phyloP scores from a whole-genome alignment of 192 early-diverging fungal species.

The Coemansia sp. region DNA sequence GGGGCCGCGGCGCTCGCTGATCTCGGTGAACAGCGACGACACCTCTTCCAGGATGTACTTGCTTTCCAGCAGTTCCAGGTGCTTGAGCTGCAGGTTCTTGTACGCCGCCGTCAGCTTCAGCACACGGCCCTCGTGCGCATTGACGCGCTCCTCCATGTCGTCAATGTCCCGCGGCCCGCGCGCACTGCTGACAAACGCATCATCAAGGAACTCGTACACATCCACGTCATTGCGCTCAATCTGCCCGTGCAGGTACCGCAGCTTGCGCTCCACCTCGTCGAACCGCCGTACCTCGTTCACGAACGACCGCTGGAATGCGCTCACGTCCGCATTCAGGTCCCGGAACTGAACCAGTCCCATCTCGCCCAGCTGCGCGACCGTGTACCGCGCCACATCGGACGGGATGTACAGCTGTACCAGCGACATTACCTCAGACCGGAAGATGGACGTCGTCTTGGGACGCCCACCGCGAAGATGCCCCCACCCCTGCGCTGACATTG shows the following conservation, averaged over 20 bases:
- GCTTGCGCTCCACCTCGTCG: conserved; percentile 95
- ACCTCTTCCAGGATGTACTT: conserved; percentile 81
- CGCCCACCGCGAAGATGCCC: conserved; percentile 31
- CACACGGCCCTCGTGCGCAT: conserved; percentile 76
- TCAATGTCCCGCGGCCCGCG: conserved; percentile 87
- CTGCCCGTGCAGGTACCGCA: conserved; percentile 84
- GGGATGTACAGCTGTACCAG: conserved; percentile 95
- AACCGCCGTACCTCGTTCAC: conserved; percentile 91
- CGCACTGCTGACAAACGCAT: conserved; percentile 52
- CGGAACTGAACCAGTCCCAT: conserved; percentile 90
- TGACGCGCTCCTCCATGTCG: conserved; percentile 77
- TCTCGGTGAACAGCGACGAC: conserved; percentile 49
- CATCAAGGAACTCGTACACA: conserved; percentile 44
- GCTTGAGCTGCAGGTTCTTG: conserved; percentile 81
- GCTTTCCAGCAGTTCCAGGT: conserved; percentile 84
- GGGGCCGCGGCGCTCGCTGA: conserved; percentile 68
- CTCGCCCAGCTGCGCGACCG: conserved; percentile 91
- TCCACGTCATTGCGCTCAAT: conserved; percentile 72
- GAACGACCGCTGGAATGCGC: conserved; percentile 95
- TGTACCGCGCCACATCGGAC: conserved; percentile 84
- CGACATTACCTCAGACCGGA: conserved; percentile 94
- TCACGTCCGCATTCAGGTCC: conserved; percentile 90
- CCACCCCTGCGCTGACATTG: conserved; percentile 40
- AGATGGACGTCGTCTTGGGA: conserved; percentile 55
- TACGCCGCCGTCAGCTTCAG: conserved; percentile 81